Conservation (phyloP, 2,329 filamentous ascomycete species). For the Arthrobotrys entomopaga region DNA sequence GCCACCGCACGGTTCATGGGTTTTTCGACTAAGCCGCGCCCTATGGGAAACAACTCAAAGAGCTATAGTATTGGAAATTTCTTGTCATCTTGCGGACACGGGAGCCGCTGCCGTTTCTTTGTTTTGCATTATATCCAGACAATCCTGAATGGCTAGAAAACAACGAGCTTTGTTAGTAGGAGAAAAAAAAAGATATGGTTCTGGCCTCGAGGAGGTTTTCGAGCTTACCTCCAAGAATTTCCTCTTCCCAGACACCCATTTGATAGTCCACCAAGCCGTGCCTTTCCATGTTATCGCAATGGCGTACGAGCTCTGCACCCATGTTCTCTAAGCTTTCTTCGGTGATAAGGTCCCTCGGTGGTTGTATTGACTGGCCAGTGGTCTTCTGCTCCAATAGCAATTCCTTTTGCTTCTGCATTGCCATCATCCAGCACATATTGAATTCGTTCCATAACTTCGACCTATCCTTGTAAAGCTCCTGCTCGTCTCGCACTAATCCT, state of each 20-base stretch:
- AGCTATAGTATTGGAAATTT: slow-evolving; percentile 19
- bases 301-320: slow-evolving; percentile 80
- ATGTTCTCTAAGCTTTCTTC: slow-evolving; percentile 78
- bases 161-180: slow-evolving; percentile 14
- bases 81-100: slow-evolving; percentile 39
- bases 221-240: slow-evolving; percentile 80
- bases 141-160: slow-evolving; percentile 37
- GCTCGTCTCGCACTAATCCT: slow-evolving; percentile 88
- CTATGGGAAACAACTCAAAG: slow-evolving; percentile 16
- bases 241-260: slow-evolving; percentile 94
- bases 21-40: slow-evolving; percentile 12
- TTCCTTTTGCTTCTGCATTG: slow-evolving; percentile 85
- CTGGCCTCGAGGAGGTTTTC: not conserved
- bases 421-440: slow-evolving; percentile 87
- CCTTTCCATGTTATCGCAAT: slow-evolving; percentile 87
- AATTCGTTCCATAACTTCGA: slow-evolving; percentile 92
- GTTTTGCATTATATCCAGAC: slow-evolving; percentile 47
- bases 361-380: slow-evolving; percentile 69
- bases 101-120: slow-evolving; percentile 48
- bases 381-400: slow-evolving; percentile 71
- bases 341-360: slow-evolving; percentile 73
- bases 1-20: slow-evolving; percentile 36
- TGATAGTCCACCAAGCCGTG: slow-evolving; percentile 97
- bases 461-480: slow-evolving; percentile 77
- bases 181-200: slow-evolving; percentile 6